Percentiles rank a stretch among this genome's conserved stretches.
These are phyloP conservation scores for Benincasa hispida DNA, from an alignment of 306 rosid species.

Conservation along the genomic window DNA sequence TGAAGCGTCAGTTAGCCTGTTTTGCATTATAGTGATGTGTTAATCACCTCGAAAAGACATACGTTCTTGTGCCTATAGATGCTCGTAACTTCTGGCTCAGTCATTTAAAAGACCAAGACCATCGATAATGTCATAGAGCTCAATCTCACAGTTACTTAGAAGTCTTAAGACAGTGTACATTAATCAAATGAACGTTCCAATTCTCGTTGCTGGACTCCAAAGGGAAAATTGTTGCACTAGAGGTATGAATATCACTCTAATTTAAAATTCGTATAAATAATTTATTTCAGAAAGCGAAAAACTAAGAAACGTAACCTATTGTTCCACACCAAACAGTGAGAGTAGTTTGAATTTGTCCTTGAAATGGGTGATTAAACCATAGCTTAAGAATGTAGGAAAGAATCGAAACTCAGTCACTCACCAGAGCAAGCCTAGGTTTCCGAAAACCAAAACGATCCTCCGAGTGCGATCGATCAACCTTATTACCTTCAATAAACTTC, in stretches of 20 bases:
- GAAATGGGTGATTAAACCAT: not conserved
- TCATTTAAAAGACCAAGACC: not conserved
- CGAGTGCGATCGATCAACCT: constrained; percentile 46
- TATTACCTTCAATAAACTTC: constrained; percentile 30
- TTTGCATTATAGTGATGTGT: not conserved
- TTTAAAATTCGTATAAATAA: not conserved
- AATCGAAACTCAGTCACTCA: constrained; percentile 26
- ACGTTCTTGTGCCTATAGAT: not conserved
- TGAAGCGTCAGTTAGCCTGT: not conserved
- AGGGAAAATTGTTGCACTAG: not conserved
- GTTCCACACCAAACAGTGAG: not conserved
- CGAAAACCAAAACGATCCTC: constrained; percentile 46
- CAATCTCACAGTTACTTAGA: not conserved
- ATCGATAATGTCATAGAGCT: not conserved
- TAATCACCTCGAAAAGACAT: not conserved
- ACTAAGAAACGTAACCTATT: not conserved
- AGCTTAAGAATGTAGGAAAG: constrained; percentile 6
- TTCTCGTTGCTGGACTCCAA: not conserved
- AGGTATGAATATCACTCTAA: not conserved
- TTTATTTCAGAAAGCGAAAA: not conserved
- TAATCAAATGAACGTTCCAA: not conserved
- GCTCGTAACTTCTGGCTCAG: not conserved
- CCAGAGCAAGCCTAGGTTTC: constrained; percentile 72
- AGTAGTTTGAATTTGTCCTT: not conserved
- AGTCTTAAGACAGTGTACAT: not conserved